Percentiles rank a stretch among this genome's conserved stretches.
Evolutionary conservation across 345 rosid species (phyloP).

Genomic region (Salix purpurea): DNA sequence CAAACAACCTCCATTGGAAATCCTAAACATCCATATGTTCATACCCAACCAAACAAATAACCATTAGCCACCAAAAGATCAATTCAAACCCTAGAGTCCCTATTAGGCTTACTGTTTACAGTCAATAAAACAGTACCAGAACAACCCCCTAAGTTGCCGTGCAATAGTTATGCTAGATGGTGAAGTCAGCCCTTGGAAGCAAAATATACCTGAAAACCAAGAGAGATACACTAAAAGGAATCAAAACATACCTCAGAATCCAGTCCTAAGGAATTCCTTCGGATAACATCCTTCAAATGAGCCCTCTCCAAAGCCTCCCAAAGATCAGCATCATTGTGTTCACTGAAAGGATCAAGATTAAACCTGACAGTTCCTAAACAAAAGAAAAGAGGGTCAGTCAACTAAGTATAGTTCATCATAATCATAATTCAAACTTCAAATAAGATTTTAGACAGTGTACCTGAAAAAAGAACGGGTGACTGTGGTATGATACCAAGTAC

Average conservation of each 20-base stretch:
- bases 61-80: too few species aligned
- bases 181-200: background rate
- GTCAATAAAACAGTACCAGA: too few species aligned
- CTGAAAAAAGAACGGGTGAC: constrained; percentile 98
- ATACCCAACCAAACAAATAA: too few species aligned
- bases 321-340: constrained; percentile 94
- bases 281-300: constrained; percentile 79
- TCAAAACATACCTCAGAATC: constrained; percentile 68
- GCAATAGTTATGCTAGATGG: background rate
- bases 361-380: constrained; percentile 79
- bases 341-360: constrained; percentile 94
- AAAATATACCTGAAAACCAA: background rate
- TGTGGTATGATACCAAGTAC: constrained; percentile 98
- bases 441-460: constrained; percentile 26
- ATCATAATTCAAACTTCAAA: background rate
- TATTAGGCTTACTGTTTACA: too few species aligned
- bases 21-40: too few species aligned
- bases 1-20: too few species aligned
- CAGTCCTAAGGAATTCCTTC: constrained; percentile 80
- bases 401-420: background rate
- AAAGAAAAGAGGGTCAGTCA: constrained; percentile 2
- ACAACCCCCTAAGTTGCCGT: too few species aligned
- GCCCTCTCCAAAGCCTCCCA: constrained; percentile 99
- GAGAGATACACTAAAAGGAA: constrained; percentile 1
- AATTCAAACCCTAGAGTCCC: too few species aligned